phyloP scores from a whole-genome alignment of 495 filamentous ascomycete species.

The Aspergillus coremiiformis region DNA sequence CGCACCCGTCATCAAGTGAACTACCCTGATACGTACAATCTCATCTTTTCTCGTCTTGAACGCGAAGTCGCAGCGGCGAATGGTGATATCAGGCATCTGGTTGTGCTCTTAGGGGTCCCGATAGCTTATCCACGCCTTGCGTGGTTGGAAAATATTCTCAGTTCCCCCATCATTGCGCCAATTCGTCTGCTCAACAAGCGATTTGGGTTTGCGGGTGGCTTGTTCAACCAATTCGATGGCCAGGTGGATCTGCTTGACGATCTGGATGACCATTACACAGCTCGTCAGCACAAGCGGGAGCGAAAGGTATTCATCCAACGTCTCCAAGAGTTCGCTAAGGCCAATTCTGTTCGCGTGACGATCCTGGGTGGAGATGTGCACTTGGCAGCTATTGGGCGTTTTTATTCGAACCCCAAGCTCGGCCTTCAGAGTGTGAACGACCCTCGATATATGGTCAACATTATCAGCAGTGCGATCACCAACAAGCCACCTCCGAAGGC shows the following conservation, averaged over 20 bases:
- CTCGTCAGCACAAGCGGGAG: conserved; percentile 84
- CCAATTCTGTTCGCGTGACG: conserved; percentile 69
- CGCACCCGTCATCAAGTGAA: conserved; percentile 89
- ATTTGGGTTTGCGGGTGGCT: conserved; percentile 72
- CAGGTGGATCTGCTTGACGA: conserved; percentile 86
- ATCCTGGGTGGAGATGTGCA: conserved; percentile 81
- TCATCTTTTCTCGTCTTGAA: conserved; percentile 64
- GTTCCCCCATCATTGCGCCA: conserved; percentile 72
- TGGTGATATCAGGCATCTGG: conserved; percentile 67
- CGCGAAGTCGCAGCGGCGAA: conserved; percentile 55
- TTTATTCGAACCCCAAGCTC: conserved; percentile 62
- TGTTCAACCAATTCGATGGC: conserved; percentile 94
- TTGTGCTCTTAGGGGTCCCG: conserved; percentile 83
- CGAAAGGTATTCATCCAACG: conserved; percentile 64
- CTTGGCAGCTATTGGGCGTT: conserved; percentile 64
- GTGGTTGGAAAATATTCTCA: conserved; percentile 88
- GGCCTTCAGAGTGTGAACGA: conserved; percentile 54
- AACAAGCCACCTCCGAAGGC: conserved; percentile 88
- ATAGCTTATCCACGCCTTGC: conserved; percentile 92
- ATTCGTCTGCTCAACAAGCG: conserved; percentile 86
- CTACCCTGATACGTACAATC: conserved; percentile 80
- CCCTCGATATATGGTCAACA: conserved; percentile 66
- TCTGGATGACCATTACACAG: conserved; percentile 92
- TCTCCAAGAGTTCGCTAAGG: conserved; percentile 63
- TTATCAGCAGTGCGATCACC: conserved; percentile 74